Conservation (phyloP, 352 stramenopile genomes). For the Globisporangium sylvaticum region DNA sequence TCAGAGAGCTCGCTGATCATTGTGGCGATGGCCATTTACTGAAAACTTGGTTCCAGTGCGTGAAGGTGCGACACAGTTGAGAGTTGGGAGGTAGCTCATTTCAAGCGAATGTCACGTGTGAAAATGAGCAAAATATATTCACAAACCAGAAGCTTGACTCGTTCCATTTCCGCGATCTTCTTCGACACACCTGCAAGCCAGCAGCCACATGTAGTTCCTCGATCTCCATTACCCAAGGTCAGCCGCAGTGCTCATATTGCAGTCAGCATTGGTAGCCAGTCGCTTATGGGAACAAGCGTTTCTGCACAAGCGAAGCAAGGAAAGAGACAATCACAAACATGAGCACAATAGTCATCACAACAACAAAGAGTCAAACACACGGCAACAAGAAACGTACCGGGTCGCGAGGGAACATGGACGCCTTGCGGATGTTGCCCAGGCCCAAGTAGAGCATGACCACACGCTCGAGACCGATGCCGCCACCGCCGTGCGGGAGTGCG, state of each 20-base stretch:
- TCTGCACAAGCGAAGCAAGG: conserved; percentile 16
- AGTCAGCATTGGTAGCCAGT: not conserved
- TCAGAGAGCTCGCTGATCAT: not conserved
- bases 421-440: conserved; percentile 98
- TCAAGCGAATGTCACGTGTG: not conserved
- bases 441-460: conserved; percentile 99
- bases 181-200: not conserved
- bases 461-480: conserved; percentile 98
- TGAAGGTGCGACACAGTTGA: not conserved
- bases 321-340: conserved; percentile 2
- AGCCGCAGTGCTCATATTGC: not conserved
- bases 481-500: conserved; percentile 96
- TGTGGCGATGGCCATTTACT: not conserved
- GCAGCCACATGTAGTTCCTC: not conserved
- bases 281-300: conserved; percentile 65
- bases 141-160: not conserved
- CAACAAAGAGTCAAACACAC: not conserved
- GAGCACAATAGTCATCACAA: conserved; percentile 1
- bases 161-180: not conserved
- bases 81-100: not conserved
- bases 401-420: conserved; percentile 98
- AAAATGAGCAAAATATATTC: not conserved
- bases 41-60: not conserved
- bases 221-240: not conserved
- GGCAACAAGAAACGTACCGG: no score